These are phyloP conservation scores for Miscanthus lutarioriparius DNA, from an alignment of 176 grass and related monocot genomes.

Conservation along the genomic window DNA sequence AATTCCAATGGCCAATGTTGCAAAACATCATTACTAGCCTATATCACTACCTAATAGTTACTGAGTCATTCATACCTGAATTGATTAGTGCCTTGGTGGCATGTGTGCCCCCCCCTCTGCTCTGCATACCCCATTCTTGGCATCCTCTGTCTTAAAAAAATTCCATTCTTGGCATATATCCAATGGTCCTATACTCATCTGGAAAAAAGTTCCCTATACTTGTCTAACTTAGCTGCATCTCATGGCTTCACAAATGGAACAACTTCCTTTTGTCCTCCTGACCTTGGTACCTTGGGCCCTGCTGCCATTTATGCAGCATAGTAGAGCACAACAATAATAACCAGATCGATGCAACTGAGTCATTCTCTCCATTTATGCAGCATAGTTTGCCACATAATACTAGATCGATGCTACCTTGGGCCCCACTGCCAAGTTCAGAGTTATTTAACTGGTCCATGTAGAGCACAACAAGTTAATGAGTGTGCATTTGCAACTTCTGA, in stretches of 20 bases:
- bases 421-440: background rate
- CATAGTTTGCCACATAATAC: background rate
- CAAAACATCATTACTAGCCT: slow-evolving; percentile 1
- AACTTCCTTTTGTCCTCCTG: slow-evolving; percentile 13
- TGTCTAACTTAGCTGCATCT: background rate
- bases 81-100: slow-evolving; percentile 3
- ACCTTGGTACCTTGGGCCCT: background rate
- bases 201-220: background rate
- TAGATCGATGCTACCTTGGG: background rate
- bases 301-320: background rate
- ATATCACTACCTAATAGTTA: slow-evolving; percentile 8
- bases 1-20: background rate
- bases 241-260: slow-evolving; percentile 11
- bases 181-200: background rate
- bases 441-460: slow-evolving; percentile 7
- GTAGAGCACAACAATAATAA: background rate
- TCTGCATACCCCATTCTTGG: background rate
- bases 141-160: background rate
- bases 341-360: background rate
- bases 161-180: background rate
- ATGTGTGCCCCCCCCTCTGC: background rate
- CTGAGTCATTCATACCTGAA: background rate
- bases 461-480: slow-evolving; percentile 1
- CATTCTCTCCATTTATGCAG: background rate
- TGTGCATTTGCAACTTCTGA: background rate